Evolutionary conservation across 805 yeast genomes (phyloP).

Genomic region (Sungouiella thailandica): DNA sequence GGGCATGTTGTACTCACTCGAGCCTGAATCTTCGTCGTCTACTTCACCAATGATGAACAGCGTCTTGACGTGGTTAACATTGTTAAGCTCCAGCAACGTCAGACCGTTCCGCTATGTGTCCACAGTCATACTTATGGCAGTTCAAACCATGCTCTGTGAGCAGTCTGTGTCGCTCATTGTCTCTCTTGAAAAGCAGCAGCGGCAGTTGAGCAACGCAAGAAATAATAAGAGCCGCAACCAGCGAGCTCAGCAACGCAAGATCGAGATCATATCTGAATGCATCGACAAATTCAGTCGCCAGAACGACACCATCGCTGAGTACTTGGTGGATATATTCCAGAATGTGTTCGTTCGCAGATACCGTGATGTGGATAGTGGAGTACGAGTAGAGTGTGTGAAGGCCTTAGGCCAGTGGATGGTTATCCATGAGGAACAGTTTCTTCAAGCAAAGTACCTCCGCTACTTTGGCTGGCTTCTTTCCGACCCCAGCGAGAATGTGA

Average conservation of each 20-base stretch:
- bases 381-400: constrained; percentile 65
- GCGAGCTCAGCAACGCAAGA: constrained; percentile 34
- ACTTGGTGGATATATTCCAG: constrained; percentile 60
- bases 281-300: constrained; percentile 37
- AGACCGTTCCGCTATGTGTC: constrained; percentile 70
- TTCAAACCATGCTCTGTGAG: constrained; percentile 58
- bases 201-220: constrained; percentile 34
- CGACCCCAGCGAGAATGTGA: constrained; percentile 58
- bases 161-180: constrained; percentile 34
- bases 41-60: constrained; percentile 46
- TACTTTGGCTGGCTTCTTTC: constrained; percentile 83
- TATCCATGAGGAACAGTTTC: constrained; percentile 63
- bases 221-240: constrained; percentile 25
- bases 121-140: constrained; percentile 51
- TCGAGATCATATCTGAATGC: constrained; percentile 42
- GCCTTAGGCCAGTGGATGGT: constrained; percentile 69
- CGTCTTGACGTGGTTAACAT: constrained; percentile 68
- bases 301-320: constrained; percentile 48
- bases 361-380: constrained; percentile 69
- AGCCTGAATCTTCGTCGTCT: constrained; percentile 15
- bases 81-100: constrained; percentile 63
- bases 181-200: constrained; percentile 39
- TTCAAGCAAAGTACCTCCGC: constrained; percentile 64
- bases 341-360: constrained; percentile 71
- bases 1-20: constrained; percentile 47